phyloP scores from a whole-genome alignment of 371 early-diverging fungal species.

The Funneliformis caledonium region DNA sequence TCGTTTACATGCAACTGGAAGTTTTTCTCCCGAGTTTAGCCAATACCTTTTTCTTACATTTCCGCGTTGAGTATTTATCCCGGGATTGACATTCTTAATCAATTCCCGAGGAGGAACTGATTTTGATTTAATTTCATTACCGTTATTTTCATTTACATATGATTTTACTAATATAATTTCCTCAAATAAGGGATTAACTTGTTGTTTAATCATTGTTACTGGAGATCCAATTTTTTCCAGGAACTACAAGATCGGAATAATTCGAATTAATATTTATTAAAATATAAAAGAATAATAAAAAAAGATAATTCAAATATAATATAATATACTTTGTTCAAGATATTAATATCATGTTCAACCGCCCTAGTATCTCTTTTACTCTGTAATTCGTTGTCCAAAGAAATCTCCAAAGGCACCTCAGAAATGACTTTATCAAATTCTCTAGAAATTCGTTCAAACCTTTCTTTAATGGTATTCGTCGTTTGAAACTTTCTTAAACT shows the following conservation, averaged over 20 bases:
- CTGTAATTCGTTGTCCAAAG: background rate
- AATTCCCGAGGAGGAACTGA: slow-evolving; percentile 1
- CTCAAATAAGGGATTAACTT: slow-evolving; percentile 26
- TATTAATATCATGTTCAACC: slow-evolving; percentile 1
- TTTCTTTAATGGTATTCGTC: slow-evolving; percentile 14
- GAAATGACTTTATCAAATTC: slow-evolving; percentile 20
- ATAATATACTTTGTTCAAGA: slow-evolving; percentile 1
- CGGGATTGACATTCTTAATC: slow-evolving; percentile 1
- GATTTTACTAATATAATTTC: slow-evolving; percentile 25
- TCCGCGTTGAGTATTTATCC: slow-evolving; percentile 9
- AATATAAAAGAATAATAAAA: background rate
- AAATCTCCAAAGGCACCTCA: background rate
- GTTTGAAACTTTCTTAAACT: slow-evolving; percentile 20
- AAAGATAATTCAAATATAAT: background rate
- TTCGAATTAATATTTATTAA: background rate
- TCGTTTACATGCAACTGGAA: slow-evolving; percentile 25
- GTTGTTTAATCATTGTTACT: background rate
- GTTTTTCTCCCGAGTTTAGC: background rate
- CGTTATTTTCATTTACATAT: slow-evolving; percentile 24
- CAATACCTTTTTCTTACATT: slow-evolving; percentile 20
- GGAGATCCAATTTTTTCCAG: background rate
- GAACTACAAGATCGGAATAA: background rate
- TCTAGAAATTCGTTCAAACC: slow-evolving; percentile 21
- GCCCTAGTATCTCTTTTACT: background rate
- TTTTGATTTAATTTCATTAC: slow-evolving; percentile 24